Conservation (phyloP, 1,284 basidiomycete species). For the Pseudozyma sp. region DNA sequence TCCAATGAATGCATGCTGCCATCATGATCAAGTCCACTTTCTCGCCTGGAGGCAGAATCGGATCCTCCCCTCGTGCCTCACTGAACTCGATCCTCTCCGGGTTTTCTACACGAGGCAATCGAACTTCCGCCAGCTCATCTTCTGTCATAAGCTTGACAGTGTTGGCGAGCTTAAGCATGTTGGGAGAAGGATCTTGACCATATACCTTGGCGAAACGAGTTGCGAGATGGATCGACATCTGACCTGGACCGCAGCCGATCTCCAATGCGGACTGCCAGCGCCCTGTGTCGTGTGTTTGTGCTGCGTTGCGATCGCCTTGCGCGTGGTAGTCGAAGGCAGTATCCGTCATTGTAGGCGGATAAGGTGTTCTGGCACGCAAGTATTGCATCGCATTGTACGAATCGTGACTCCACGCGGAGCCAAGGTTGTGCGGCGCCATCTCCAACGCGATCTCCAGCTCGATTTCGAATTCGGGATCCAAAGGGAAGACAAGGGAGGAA, state of each 20-base stretch:
- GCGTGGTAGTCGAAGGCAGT: conserved; percentile 40
- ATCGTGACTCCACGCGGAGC: conserved; percentile 42
- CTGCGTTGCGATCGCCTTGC: conserved; percentile 10
- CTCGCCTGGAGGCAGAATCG: conserved; percentile 33
- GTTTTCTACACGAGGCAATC: conserved; percentile 28
- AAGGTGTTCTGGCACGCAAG: conserved; percentile 42
- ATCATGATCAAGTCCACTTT: conserved; percentile 50
- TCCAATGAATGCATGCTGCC: conserved; percentile 49
- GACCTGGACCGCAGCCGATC: conserved; percentile 48
- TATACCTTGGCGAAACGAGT: conserved; percentile 39
- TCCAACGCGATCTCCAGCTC: conserved; percentile 45
- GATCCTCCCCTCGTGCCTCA: conserved; percentile 33
- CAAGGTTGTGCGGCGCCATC: conserved; percentile 41
- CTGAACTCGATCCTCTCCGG: conserved; percentile 33
- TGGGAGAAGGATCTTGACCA: conserved; percentile 40
- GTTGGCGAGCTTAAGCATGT: conserved; percentile 49
- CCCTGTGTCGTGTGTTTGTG: conserved; percentile 1
- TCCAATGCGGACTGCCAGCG: conserved; percentile 43
- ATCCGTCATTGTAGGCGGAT: conserved; percentile 44
- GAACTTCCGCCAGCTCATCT: conserved; percentile 32
- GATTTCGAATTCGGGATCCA: conserved; percentile 35
- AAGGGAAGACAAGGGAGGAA: conserved; percentile 28
- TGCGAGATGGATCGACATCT: conserved; percentile 47
- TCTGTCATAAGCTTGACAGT: conserved; percentile 45
- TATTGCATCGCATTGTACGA: conserved; percentile 47